Conservation (phyloP, 2,329 filamentous ascomycete species). For the Dothideomycetes sp. region DNA sequence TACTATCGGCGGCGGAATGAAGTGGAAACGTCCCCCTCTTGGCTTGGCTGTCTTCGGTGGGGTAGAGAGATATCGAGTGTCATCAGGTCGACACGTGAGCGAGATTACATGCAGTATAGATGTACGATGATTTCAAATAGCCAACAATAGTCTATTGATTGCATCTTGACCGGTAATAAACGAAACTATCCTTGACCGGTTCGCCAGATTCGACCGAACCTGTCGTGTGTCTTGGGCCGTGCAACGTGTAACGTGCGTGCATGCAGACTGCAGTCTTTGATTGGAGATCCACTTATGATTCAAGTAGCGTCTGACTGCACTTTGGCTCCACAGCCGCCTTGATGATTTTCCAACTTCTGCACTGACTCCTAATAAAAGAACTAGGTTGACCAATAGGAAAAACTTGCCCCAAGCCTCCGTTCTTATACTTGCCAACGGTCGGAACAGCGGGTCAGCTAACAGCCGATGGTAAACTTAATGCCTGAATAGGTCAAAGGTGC, state of each 20-base stretch:
- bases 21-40: too few relatives aligned
- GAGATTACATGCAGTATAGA: constrained; percentile 1
- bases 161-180: not conserved
- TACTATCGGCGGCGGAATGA: too few relatives aligned
- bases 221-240: too few relatives aligned
- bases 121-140: not conserved
- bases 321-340: too few relatives aligned
- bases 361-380: not conserved
- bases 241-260: too few relatives aligned
- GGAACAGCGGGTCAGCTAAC: not conserved
- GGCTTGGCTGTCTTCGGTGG: not conserved
- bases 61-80: not conserved
- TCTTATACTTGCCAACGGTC: not conserved
- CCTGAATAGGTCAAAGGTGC: not conserved
- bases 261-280: not conserved
- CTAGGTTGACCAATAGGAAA: not conserved
- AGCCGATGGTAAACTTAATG: too few relatives aligned
- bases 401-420: not conserved
- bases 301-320: too few relatives aligned
- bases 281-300: not conserved
- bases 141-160: not conserved
- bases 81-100: constrained; percentile 4
- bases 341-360: not conserved
- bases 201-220: too few relatives aligned
- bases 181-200: not conserved